Conservation (phyloP, 805 yeast species). For the Zygosaccharomyces pseudorouxii region DNA sequence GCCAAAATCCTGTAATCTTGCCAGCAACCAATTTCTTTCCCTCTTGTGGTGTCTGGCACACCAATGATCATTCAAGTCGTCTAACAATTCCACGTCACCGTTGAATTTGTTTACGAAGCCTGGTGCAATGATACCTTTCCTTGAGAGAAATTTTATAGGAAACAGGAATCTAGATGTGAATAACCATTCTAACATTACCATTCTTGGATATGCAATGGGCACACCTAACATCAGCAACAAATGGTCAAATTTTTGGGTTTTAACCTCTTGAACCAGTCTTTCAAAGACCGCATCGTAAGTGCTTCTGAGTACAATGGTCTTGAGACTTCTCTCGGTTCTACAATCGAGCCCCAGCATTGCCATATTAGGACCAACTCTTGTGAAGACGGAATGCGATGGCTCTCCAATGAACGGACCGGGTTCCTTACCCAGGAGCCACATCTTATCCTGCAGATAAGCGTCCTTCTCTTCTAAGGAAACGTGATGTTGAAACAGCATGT, state of each 20-base stretch:
- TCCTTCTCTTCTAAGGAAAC: slow-evolving; percentile 45
- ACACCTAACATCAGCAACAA: slow-evolving; percentile 82
- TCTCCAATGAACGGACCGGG: slow-evolving; percentile 69
- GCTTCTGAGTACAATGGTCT: slow-evolving; percentile 47
- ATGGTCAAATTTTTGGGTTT: slow-evolving; percentile 58
- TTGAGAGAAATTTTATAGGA: slow-evolving; percentile 60
- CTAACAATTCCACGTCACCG: slow-evolving; percentile 85
- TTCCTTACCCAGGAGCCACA: slow-evolving; percentile 57
- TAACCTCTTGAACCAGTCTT: slow-evolving; percentile 54
- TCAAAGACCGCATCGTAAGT: slow-evolving; percentile 61
- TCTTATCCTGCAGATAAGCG: slow-evolving; percentile 40
- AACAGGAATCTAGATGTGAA: slow-evolving; percentile 56
- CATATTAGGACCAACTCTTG: slow-evolving; percentile 69
- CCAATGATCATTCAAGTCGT: slow-evolving; percentile 96
- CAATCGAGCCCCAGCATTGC: slow-evolving; percentile 83
- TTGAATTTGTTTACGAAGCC: slow-evolving; percentile 89
- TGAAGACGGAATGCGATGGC: slow-evolving; percentile 60
- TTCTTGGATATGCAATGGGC: slow-evolving; percentile 90
- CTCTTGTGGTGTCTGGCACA: slow-evolving; percentile 80
- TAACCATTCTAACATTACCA: slow-evolving; percentile 83
- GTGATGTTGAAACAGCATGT: slow-evolving; percentile 90
- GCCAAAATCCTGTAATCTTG: slow-evolving; percentile 60
- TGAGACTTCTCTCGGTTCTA: slow-evolving; percentile 77
- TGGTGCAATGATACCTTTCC: slow-evolving; percentile 55
- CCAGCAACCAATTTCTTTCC: slow-evolving; percentile 72